Conservation (phyloP, 441 rosid species). For the Euphorbia schlechtendalii region DNA sequence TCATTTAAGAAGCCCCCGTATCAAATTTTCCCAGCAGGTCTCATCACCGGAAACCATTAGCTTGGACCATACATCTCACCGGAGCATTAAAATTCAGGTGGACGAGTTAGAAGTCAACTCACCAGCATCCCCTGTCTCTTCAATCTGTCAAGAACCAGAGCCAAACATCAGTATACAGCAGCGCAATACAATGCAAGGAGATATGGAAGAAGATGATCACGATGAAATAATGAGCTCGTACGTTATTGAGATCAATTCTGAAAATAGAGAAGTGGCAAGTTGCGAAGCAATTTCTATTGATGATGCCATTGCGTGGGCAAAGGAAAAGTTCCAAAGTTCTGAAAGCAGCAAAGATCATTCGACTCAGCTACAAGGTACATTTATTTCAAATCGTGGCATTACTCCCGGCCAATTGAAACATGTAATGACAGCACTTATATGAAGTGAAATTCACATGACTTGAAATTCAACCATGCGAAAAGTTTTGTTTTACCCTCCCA, state of each 20-base stretch:
- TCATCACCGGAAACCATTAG: slow-evolving; percentile 68
- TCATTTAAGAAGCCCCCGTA: slow-evolving; percentile 31
- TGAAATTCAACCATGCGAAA: no score
- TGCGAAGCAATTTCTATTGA: slow-evolving; percentile 57
- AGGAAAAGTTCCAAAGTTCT: slow-evolving; percentile 51
- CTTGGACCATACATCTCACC: slow-evolving; percentile 47
- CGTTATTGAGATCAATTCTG: slow-evolving; percentile 78
- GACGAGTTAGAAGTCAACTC: slow-evolving; percentile 65
- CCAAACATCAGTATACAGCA: slow-evolving; percentile 10
- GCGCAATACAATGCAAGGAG: slow-evolving; percentile 21
- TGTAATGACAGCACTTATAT: no score
- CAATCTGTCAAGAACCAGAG: slow-evolving; percentile 48
- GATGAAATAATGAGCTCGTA: slow-evolving; percentile 65
- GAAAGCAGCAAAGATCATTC: slow-evolving; percentile 21
- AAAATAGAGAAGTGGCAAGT: slow-evolving; percentile 30
- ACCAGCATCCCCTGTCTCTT: slow-evolving; percentile 67
- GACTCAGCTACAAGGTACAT: slow-evolving; percentile 28
- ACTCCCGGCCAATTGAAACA: no score
- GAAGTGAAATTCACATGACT: no score
- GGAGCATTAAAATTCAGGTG: slow-evolving; percentile 34
- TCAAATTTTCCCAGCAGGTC: slow-evolving; percentile 35
- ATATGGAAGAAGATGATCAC: slow-evolving; percentile 27
- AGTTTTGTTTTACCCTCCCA: no score
- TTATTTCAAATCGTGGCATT: no score
- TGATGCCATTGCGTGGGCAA: slow-evolving; percentile 97